Percentiles rank a stretch among this genome's conserved stretches.
Conservation (phyloP, 1,139 yeast genomes). For the Geotrichum europaeum region DNA sequence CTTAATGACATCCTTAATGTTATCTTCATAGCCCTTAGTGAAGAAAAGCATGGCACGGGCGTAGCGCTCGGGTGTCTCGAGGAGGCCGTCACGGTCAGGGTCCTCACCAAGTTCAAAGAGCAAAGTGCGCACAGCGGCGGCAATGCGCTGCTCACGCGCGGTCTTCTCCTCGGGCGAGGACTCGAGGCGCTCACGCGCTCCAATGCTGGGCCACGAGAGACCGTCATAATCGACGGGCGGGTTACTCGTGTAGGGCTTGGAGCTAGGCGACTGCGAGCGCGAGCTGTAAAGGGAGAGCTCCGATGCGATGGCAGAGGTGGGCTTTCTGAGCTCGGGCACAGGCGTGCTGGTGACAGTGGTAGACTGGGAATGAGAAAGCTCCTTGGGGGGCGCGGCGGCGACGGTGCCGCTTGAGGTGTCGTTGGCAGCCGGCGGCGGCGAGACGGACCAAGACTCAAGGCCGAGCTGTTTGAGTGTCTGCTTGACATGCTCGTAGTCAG, state of each 20-base stretch:
- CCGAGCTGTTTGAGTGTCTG: slow-evolving; percentile 15
- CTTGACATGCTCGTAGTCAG: slow-evolving; percentile 15
- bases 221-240: slow-evolving; percentile 91
- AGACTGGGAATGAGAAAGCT: slow-evolving; percentile 3
- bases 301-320: background rate
- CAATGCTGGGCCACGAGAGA: slow-evolving; percentile 89
- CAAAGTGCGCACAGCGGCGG: slow-evolving; percentile 78
- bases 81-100: slow-evolving; percentile 75
- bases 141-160: slow-evolving; percentile 65
- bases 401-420: background rate
- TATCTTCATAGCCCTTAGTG: slow-evolving; percentile 95
- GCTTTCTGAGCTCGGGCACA: background rate
- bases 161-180: slow-evolving; percentile 56
- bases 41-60: slow-evolving; percentile 94
- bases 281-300: slow-evolving; percentile 1
- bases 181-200: slow-evolving; percentile 71
- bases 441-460: slow-evolving; percentile 15
- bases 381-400: background rate
- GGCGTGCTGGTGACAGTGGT: slow-evolving; percentile 16
- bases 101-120: slow-evolving; percentile 89
- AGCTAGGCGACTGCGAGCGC: slow-evolving; percentile 9
- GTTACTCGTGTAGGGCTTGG: slow-evolving; percentile 67
- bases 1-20: slow-evolving; percentile 72
- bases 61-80: slow-evolving; percentile 92
- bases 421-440: slow-evolving; percentile 8